Evolutionary conservation across 139 green algal genomes (phyloP).

Genomic region (Closterium sp.): DNA sequence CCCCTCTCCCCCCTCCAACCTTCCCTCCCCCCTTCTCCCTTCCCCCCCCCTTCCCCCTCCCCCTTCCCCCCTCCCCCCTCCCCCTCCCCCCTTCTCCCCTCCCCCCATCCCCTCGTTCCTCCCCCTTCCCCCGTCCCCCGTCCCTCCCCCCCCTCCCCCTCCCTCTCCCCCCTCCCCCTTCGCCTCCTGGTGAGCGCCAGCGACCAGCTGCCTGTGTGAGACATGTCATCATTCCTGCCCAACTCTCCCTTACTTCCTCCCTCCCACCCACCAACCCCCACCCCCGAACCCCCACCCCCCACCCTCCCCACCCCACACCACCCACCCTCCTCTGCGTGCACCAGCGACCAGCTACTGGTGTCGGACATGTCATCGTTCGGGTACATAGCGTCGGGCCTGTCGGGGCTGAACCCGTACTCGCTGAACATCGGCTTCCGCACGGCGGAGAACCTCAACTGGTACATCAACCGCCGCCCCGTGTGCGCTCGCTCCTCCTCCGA

Average conservation of each 20-base stretch:
- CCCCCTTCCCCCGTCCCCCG: too few species aligned
- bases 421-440: slow-evolving; percentile 5
- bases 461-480: slow-evolving; percentile 16
- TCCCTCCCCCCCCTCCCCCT: too few species aligned
- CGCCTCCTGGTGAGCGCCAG: neutral
- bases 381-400: slow-evolving; percentile 23
- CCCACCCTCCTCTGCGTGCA: too few species aligned
- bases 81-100: too few species aligned
- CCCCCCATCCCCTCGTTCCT: too few species aligned
- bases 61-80: too few species aligned
- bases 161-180: too few species aligned
- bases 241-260: neutral
- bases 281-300: neutral
- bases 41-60: too few species aligned
- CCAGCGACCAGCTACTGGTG: slow-evolving; percentile 27
- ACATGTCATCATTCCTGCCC: slow-evolving; percentile 29
- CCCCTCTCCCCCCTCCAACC: too few species aligned
- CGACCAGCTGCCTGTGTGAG: slow-evolving; percentile 21
- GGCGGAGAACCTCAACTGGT: neutral
- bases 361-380: slow-evolving; percentile 34
- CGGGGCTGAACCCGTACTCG: neutral
- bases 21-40: too few species aligned
- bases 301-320: neutral
- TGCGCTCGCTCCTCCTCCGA: slow-evolving; percentile 13
- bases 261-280: neutral